Evolutionary conservation across 2,329 filamentous ascomycete species (phyloP), one percentile per base, ranked within the genome.

Genomic region (Tolypocladium endophyticum): DNA sequence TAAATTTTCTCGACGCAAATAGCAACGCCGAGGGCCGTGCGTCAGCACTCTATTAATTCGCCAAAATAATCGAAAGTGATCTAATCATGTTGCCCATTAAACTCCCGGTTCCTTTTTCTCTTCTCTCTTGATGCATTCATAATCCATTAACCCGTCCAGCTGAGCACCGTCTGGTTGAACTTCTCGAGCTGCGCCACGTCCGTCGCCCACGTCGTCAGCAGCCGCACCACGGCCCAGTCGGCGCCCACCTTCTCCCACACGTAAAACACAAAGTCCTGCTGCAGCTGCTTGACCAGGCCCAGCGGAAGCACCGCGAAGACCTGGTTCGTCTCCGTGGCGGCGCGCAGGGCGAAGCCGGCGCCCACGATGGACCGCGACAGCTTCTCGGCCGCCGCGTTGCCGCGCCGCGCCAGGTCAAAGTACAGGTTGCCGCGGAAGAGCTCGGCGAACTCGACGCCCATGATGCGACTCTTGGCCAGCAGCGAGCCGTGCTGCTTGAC

Each of bases 181-280:
- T 65, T 69, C 28, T 79, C 74, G 16, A 81, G 69, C 67, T 79
- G 71, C 20, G 65, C 61, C 3, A 63, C 63, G 18, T 79, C 75
- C 4, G 79, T 81, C 11, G 79, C 78, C 79, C 79, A 81, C 0
- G 78, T 80, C 1, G 79, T 81, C 35, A 81, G 67, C 56, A 81
- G 64, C 11, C 79, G 70, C 4, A 81, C 71, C 4, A 79, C 74
- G 0, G 73, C 73, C 55, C 68, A 64, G 9, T 70, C 71, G 58
- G 75, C 71, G 0, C 72, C 73, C 30, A 69, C 66, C 59, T 73
- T 72, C 43, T 81, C 77, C 79, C 79, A 80, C 0, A 76, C 72
- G 61, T 81, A 79, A 58, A 81, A 81, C 1, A 67, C 64, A 59
- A 79, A 81, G 7, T 70, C 64, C 50, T 76, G 71, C 61, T 79